These are phyloP conservation scores for Schizochytrium sp. DNA, from an alignment of 108 stramenopile genomes.

Conservation along the genomic window DNA sequence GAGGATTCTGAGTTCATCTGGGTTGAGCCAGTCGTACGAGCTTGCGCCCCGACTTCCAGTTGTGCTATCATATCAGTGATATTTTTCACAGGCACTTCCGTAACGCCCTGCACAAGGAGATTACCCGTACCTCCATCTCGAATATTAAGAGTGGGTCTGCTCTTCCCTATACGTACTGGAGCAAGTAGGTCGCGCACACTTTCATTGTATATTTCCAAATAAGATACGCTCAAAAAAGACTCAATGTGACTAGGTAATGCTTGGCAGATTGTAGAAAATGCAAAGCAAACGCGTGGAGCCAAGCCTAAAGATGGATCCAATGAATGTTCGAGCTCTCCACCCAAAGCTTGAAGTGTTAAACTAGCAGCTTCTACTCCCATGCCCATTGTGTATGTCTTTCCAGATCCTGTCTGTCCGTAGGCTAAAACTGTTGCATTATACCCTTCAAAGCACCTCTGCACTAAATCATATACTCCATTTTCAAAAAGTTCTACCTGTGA, in stretches of 20 bases:
- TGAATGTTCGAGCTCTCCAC: neutral
- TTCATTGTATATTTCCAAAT: slow-evolving; percentile 71
- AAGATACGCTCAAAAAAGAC: neutral
- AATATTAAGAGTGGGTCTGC: slow-evolving; percentile 33
- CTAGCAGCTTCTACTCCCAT: neutral
- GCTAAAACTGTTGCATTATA: slow-evolving; percentile 71
- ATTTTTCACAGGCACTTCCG: slow-evolving; percentile 31
- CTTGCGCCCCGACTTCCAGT: slow-evolving; percentile 4
- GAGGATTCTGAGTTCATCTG: slow-evolving; percentile 66
- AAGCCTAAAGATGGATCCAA: slow-evolving; percentile 66
- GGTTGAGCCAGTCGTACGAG: slow-evolving; percentile 57
- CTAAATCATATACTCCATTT: neutral
- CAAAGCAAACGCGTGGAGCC: slow-evolving; percentile 76
- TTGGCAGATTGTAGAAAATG: slow-evolving; percentile 67
- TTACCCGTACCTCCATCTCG: neutral
- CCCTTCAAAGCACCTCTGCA: slow-evolving; percentile 64
- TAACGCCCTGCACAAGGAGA: slow-evolving; percentile 51
- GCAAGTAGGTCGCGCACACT: slow-evolving; percentile 65
- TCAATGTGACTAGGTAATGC: neutral
- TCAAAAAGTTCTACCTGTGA: slow-evolving; percentile 58
- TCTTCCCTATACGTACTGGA: neutral
- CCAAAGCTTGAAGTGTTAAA: neutral
- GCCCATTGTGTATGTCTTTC: slow-evolving; percentile 72
- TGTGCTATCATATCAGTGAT: neutral
- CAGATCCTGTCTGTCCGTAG: slow-evolving; percentile 71